Conservation (phyloP, 2,329 filamentous ascomycete species). For the Beauveria bassiana region DNA sequence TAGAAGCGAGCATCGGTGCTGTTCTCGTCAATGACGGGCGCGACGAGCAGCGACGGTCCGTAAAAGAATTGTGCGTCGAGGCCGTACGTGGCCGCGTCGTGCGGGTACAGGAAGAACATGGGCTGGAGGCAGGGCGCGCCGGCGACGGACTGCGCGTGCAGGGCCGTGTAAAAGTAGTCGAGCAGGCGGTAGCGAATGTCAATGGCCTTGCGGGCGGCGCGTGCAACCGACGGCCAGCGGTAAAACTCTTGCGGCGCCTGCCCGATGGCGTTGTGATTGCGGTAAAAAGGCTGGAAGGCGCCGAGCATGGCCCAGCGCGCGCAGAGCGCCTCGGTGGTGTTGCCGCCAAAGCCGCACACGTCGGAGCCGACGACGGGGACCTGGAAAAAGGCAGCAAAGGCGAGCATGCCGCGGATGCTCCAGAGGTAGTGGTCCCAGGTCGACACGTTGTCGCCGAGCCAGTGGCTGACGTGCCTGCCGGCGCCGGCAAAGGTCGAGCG, state of each 20-base stretch:
- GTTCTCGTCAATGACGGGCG: slow-evolving; percentile 34
- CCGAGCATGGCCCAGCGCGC: slow-evolving; percentile 59
- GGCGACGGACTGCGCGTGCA: slow-evolving; percentile 50
- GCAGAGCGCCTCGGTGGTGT: slow-evolving; percentile 54
- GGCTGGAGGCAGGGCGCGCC: slow-evolving; percentile 67
- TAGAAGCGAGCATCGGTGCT: slow-evolving; percentile 35
- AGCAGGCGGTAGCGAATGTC: slow-evolving; percentile 61
- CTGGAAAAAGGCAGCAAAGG: slow-evolving; percentile 58
- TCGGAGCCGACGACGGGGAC: slow-evolving; percentile 64
- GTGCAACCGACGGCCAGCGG: slow-evolving; percentile 52
- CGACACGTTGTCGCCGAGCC: slow-evolving; percentile 41
- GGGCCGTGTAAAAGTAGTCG: slow-evolving; percentile 68
- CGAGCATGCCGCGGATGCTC: slow-evolving; percentile 50
- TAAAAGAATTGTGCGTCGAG: slow-evolving; percentile 41
- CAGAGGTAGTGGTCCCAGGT: slow-evolving; percentile 51
- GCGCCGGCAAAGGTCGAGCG: slow-evolving; percentile 69
- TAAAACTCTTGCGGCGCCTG: slow-evolving; percentile 55
- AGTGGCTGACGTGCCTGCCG: slow-evolving; percentile 55
- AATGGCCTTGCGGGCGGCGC: slow-evolving; percentile 59
- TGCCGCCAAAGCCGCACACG: slow-evolving; percentile 66
- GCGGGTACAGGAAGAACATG: slow-evolving; percentile 61
- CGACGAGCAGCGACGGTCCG: slow-evolving; percentile 35
- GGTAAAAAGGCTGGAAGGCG: slow-evolving; percentile 61
- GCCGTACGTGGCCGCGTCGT: slow-evolving; percentile 31
- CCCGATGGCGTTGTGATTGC: slow-evolving; percentile 52